These are phyloP conservation scores for Hypsizygus ulmarius DNA, from an alignment of 1,284 basidiomycete genomes.

Conservation along the genomic window DNA sequence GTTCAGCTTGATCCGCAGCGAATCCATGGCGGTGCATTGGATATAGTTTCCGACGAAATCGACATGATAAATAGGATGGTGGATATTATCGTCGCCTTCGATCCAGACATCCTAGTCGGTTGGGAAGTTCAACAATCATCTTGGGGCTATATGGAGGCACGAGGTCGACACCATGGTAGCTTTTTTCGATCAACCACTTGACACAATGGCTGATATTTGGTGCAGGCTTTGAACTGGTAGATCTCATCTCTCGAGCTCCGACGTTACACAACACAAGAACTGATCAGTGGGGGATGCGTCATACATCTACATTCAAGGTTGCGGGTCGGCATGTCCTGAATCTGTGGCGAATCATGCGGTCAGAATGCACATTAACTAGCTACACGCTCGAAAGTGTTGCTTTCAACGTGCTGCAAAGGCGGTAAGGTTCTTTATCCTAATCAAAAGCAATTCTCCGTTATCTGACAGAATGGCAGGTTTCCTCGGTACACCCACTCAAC, in stretches of 20 bases:
- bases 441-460: conserved; percentile 7
- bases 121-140: conserved; percentile 90
- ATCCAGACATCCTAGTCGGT: conserved; percentile 90
- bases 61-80: conserved; percentile 81
- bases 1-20: conserved; percentile 37
- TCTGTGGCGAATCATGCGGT: conserved; percentile 89
- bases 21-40: conserved; percentile 46
- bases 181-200: conserved; percentile 4
- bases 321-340: conserved; percentile 90
- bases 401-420: conserved; percentile 72
- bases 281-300: conserved; percentile 75
- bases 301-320: conserved; percentile 82
- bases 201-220: conserved; percentile 7
- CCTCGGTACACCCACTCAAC: conserved; percentile 73
- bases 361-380: conserved; percentile 75
- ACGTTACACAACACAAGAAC: conserved; percentile 1
- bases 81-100: conserved; percentile 74
- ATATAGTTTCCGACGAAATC: conserved; percentile 70
- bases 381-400: conserved; percentile 92
- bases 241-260: conserved; percentile 70
- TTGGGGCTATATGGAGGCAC: conserved; percentile 88
- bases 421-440: conserved; percentile 43
- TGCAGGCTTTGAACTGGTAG: conserved; percentile 63
- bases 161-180: conserved; percentile 63
- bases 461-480: conserved; percentile 44